phyloP scores from a whole-genome alignment of 805 yeast genomes.

The Wickerhamiella spandovensis region DNA sequence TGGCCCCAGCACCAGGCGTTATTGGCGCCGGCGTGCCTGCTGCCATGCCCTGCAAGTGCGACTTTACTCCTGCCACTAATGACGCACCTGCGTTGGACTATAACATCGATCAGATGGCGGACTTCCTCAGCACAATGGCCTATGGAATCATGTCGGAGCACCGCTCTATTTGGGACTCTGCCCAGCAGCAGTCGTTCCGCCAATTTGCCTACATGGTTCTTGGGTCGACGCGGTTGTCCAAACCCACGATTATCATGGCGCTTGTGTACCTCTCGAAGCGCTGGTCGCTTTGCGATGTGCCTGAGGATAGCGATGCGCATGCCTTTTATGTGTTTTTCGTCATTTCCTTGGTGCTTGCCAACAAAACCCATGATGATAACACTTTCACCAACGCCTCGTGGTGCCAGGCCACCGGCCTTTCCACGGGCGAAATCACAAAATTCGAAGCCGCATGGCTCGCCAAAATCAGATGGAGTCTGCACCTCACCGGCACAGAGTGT shows the following conservation, averaged over 20 bases:
- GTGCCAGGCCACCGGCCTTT: slow-evolving; percentile 88
- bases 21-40: neutral
- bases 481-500: slow-evolving; percentile 25
- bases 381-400: slow-evolving; percentile 91
- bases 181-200: slow-evolving; percentile 39
- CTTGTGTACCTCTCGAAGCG: slow-evolving; percentile 66
- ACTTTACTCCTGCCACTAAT: neutral
- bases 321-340: slow-evolving; percentile 31
- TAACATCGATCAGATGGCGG: slow-evolving; percentile 63
- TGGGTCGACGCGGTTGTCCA: slow-evolving; percentile 78
- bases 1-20: neutral
- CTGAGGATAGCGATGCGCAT: slow-evolving; percentile 22
- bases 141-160: slow-evolving; percentile 34
- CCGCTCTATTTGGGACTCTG: slow-evolving; percentile 17
- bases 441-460: slow-evolving; percentile 61
- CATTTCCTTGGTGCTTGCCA: slow-evolving; percentile 66
- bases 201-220: slow-evolving; percentile 53
- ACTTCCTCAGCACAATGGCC: slow-evolving; percentile 62
- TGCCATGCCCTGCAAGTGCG: neutral
- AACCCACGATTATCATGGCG: slow-evolving; percentile 65
- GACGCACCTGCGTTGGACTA: neutral
- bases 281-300: slow-evolving; percentile 28
- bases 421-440: slow-evolving; percentile 43
- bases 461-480: slow-evolving; percentile 47
- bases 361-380: slow-evolving; percentile 91